Evolutionary conservation across 192 early-diverging fungal genomes (phyloP), one percentile per base, ranked within the genome.

Genomic region (Linnemannia elongata): DNA sequence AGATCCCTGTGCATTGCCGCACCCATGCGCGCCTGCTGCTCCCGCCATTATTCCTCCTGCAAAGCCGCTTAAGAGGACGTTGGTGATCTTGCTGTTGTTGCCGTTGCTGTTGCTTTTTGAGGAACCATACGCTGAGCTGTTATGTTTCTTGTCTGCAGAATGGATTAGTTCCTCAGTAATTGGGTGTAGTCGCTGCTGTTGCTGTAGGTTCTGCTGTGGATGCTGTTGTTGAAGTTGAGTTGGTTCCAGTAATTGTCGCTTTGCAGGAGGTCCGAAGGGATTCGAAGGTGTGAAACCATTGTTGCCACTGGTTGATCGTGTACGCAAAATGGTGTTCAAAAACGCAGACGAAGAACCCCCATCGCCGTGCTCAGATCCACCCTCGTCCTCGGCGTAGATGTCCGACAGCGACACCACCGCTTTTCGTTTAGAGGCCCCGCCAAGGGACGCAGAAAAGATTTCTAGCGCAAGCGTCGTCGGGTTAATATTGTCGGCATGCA

Each of bases 371-470:
- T 77, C 63, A 69, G 35, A n/a, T 6, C 76, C 39, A 12, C 35
- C 20, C 30, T 84, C 73, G 1, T 72, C 68, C 33, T 80, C 78
- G 10, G 74, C 60, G 45, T 80, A 85, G 9, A 85, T 75, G 41
- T 85, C 83, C 15, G 83, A 74, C 78, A 85, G 45, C 6, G 83
- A 85, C 10, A 85, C 78, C 9, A 80, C 55, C 1, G 83, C 69
- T 42, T 85, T 85, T 36, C 83, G 63, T 57, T 85, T 85, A 22
- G 74, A 44, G 4, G 73, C 47, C 6, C 22, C 66, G 22, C 63
- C 76, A 74, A 74, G 74, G 9, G 55, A 47, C 0, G 75, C 60
- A 20, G 82, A 74, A 74, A 85, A 72, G 9, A 55, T 41, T 3
- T 85, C 83, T 6, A 85, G 49, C 4, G 78, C 66, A 47, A 76